Percentiles rank a stretch among this genome's conserved stretches.
These are phyloP conservation scores for Rhynchosporium agropyri DNA, from an alignment of 2,329 filamentous ascomycete species.

Conservation along the genomic window DNA sequence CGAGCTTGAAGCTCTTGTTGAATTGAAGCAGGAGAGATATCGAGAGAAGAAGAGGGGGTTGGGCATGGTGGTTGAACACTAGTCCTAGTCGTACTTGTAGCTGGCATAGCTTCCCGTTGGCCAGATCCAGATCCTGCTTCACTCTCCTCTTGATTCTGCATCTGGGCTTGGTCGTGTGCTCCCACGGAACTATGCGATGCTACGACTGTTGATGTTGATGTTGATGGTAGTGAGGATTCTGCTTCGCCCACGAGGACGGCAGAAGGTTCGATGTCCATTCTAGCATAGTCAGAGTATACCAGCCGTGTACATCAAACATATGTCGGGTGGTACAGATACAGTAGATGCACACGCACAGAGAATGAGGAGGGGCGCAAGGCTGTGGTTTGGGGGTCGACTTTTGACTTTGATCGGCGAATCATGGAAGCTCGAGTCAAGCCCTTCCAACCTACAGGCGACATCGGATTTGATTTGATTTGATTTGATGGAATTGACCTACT, in stretches of 20 bases:
- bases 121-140: neutral
- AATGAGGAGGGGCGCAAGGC: constrained; percentile 3
- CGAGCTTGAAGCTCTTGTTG: constrained; percentile 12
- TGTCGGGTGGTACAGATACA: neutral
- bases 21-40: neutral
- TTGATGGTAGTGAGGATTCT: constrained; percentile 16
- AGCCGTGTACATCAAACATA: neutral
- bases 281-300: constrained; percentile 24
- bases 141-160: constrained; percentile 8
- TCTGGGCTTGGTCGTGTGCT: constrained; percentile 23
- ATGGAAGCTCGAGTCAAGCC: too few relatives aligned
- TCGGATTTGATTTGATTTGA: constrained; percentile 3
- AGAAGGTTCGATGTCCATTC: constrained; percentile 32
- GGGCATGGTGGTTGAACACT: constrained; percentile 15
- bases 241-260: constrained; percentile 28
- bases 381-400: neutral
- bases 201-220: constrained; percentile 1
- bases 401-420: too few relatives aligned
- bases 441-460: neutral
- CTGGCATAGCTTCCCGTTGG: constrained; percentile 19
- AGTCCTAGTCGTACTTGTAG: constrained; percentile 18
- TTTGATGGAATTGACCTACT: neutral
- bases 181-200: constrained; percentile 16
- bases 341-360: too few relatives aligned
- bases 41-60: constrained; percentile 11